phyloP scores from a whole-genome alignment of 352 stramenopile species.

The Phytophthora pinifolia region DNA sequence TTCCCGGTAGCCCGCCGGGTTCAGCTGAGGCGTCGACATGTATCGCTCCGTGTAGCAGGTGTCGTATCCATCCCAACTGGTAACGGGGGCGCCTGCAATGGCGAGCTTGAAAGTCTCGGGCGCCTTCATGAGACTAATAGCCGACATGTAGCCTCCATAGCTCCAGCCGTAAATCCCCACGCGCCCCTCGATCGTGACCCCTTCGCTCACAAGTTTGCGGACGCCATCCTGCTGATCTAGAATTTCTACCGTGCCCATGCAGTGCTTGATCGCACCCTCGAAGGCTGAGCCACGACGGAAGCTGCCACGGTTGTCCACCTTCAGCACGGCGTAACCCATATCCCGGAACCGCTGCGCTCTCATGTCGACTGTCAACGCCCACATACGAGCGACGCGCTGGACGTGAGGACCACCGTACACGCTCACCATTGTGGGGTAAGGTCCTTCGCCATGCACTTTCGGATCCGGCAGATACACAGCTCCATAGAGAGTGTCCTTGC shows the following conservation, averaged over 20 bases:
- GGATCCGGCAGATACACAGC: constrained; percentile 93
- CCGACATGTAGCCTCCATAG: constrained; percentile 97
- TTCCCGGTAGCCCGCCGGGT: constrained; percentile 90
- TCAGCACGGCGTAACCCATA: constrained; percentile 95
- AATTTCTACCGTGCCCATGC: constrained; percentile 92
- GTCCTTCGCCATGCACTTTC: constrained; percentile 81
- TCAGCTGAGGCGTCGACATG: constrained; percentile 95
- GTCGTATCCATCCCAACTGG: constrained; percentile 98
- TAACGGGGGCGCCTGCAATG: constrained; percentile 96
- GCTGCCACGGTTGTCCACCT: constrained; percentile 96
- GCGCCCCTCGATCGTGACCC: constrained; percentile 85
- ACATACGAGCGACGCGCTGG: constrained; percentile 93
- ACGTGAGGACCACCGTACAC: constrained; percentile 98
- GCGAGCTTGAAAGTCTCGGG: constrained; percentile 95
- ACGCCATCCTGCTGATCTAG: constrained; percentile 86
- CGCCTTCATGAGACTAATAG: constrained; percentile 96
- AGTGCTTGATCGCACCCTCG: constrained; percentile 92
- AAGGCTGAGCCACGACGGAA: constrained; percentile 92
- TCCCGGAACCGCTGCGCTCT: constrained; percentile 90
- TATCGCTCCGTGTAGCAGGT: constrained; percentile 99
- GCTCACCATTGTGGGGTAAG: constrained; percentile 95
- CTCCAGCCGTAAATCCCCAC: constrained; percentile 98
- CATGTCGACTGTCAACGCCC: constrained; percentile 93
- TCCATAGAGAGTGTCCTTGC: constrained; percentile 85
- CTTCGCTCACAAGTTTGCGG: constrained; percentile 76